These are phyloP conservation scores for Lanmaoa pseudosensibilis DNA, from an alignment of 768 basidiomycete species.

Conservation along the genomic window DNA sequence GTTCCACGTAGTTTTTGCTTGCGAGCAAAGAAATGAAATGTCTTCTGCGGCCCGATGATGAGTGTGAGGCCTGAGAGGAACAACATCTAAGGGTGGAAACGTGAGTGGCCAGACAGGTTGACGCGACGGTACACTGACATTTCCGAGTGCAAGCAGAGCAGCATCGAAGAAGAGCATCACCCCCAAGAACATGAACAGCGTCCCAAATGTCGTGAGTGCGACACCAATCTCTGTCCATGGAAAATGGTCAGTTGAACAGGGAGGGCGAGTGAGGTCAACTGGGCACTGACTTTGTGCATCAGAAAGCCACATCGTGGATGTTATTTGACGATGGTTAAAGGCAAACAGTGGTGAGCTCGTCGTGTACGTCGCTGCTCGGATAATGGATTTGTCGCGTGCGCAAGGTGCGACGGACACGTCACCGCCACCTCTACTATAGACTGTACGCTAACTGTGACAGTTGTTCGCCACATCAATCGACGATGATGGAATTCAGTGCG, in stretches of 20 bases:
- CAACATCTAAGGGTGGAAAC: conserved; percentile 58
- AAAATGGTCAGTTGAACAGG: not conserved
- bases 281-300: conserved; percentile 47
- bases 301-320: conserved; percentile 47
- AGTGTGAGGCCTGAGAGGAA: conserved; percentile 93
- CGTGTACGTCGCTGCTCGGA: not conserved
- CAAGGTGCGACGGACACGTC: conserved; percentile 22
- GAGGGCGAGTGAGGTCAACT: not conserved
- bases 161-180: conserved; percentile 97
- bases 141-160: conserved; percentile 93
- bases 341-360: not conserved
- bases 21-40: conserved; percentile 96
- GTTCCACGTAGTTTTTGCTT: conserved; percentile 93
- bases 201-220: conserved; percentile 93
- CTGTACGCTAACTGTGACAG: too few species aligned
- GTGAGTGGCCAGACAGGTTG: conserved; percentile 1
- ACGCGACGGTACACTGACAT: conserved; percentile 53
- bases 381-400: conserved; percentile 9
- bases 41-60: conserved; percentile 96
- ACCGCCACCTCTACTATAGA: conserved; percentile 14
- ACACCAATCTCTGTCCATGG: conserved; percentile 84
- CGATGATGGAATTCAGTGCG: too few species aligned
- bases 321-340: conserved; percentile 3
- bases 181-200: conserved; percentile 93
- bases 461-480: too few species aligned